phyloP scores from a whole-genome alignment of 1,284 basidiomycete genomes.

The Moesziomyces parantarcticus region DNA sequence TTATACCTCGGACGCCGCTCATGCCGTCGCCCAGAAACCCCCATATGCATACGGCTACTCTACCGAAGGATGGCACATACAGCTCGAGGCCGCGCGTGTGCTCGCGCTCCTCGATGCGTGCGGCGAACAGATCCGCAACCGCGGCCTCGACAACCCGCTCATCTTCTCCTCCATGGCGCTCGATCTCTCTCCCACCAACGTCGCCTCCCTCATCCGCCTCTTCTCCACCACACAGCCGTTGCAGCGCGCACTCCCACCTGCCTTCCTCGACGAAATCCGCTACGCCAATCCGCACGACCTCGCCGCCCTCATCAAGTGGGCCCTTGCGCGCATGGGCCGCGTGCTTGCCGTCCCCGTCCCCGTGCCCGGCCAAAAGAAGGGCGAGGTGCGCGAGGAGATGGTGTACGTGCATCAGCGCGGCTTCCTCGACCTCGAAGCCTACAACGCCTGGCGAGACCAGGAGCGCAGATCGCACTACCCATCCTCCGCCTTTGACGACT shows the following conservation, averaged over 20 bases:
- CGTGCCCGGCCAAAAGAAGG: constrained; percentile 26
- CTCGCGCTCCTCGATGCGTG: constrained; percentile 50
- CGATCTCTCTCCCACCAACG: constrained; percentile 56
- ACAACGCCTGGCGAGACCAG: constrained; percentile 60
- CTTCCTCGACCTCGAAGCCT: constrained; percentile 60
- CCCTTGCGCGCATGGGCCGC: constrained; percentile 60
- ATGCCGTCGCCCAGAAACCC: constrained; percentile 1
- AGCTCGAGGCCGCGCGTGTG: constrained; percentile 48
- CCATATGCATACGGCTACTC: constrained; percentile 59
- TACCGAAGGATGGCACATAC: constrained; percentile 49
- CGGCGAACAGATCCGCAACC: constrained; percentile 53
- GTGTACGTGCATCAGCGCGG: constrained; percentile 64
- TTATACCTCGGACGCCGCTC: neutral
- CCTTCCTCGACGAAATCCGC: constrained; percentile 56
- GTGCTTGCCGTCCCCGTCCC: constrained; percentile 58
- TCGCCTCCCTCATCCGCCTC: constrained; percentile 51
- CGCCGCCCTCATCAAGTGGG: constrained; percentile 66
- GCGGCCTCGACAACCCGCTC: constrained; percentile 62
- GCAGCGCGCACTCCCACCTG: constrained; percentile 9
- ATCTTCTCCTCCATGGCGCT: constrained; percentile 66
- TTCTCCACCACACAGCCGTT: constrained; percentile 21
- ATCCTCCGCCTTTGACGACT: constrained; percentile 40
- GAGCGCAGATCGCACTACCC: constrained; percentile 52
- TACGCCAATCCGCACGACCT: constrained; percentile 64
- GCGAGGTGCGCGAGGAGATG: constrained; percentile 55